Base-by-base conservation (phyloP, 768 basidiomycete species). In the Neoboletus magnificus region DNA sequence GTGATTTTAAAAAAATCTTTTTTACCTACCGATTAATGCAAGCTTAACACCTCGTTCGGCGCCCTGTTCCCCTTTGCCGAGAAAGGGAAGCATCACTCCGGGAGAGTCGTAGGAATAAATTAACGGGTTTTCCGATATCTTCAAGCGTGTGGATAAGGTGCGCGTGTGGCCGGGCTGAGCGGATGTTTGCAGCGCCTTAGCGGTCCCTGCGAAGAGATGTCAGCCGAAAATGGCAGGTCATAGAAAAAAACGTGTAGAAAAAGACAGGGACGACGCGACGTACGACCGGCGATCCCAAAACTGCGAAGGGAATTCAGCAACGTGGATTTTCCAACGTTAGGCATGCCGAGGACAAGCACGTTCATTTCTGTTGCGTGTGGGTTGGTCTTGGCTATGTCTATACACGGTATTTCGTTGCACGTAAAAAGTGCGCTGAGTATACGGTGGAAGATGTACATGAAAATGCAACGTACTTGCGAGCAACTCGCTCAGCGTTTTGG, bases 241-340 rank as follows among this genome's bases (percentile, higher is more conserved):
- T 2, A 33, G 33, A 37, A 11, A 23, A 48, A 48, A 54, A 47
- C 52, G 30, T 27, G 44, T 44, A 27, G 47, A 45, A 25, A 33
- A 25, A 9, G n/a, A 23, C 55, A 48, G 55, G 52, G 57, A 58
- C 27, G 40, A 51, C 4, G 8, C 42, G 30, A 81, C 86, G 68
- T 71, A 95, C 94, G 87, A 68, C 93, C 93, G 63, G 81, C 77
- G 43, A 96, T 90, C 12, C 96, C 96, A 66, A 85, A 86, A 65
- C 83, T 86, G 41, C 96, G 83, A 27, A 99, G 79, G 1, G 93
- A 84, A 66, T 99, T 99, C 13, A 99, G 76, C 48, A 98, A 73
- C 3, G 92, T 95, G 15, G 95, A 98, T 74, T 99, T 98, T 40
- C 96, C 96, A 45, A 98, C 93, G 70, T 98, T 98, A 18, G 97